Base-by-base conservation (phyloP, 228 moss, liverwort and hornwort genomes). In the Sphagnum fallax region DNA sequence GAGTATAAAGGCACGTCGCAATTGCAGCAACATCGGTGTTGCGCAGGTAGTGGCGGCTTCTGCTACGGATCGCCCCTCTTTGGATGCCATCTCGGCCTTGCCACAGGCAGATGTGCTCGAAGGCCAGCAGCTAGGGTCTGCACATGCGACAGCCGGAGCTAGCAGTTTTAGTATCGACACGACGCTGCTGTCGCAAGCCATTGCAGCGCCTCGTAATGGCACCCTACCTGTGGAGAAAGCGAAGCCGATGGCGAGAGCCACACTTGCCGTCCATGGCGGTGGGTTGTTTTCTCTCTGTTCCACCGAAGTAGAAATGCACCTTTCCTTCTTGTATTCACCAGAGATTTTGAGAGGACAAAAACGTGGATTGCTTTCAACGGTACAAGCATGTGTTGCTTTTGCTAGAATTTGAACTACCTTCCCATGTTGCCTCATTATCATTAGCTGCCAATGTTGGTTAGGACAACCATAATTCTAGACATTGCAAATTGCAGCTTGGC, bases 11-110 rank as follows among this genome's bases (percentile, higher is more conserved):
- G 97, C 97, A 62, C 88, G 97, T n/a, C 93, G 97, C 71, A 98
- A 98, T 87, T 98, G 97, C 76, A 87, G 91, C 84, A 98, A 93
- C 76, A 98, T 98, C 80, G 98, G 98, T 63, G 90, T 98, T 50
- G 98, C 98, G 53, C 93, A 98, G 81, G 93, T 98, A 12, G 98
- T 92, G 64, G 98, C 98, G 63, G 93, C 93, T 71, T 98, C 93
- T 58, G 93, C 88, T 2, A 98, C 97, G 81, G 88, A 98, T 84
- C 81, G 88, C 50, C 84, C 84, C 53, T 65, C 81, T 13, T 49
- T 74, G 51, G 50, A 63, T 58, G 58, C 79, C 0, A 62, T 47
- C 52, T 49, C 57, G 48, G 60, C 77, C 55, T 55, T 55, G 55
- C 55, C 55, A 8, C 55, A 55, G 50, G 18, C 62, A 15, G 70